Evolutionary conservation across 768 basidiomycete species (phyloP), one percentile per base, ranked within the genome.

Genomic region (Ramaria sp.): DNA sequence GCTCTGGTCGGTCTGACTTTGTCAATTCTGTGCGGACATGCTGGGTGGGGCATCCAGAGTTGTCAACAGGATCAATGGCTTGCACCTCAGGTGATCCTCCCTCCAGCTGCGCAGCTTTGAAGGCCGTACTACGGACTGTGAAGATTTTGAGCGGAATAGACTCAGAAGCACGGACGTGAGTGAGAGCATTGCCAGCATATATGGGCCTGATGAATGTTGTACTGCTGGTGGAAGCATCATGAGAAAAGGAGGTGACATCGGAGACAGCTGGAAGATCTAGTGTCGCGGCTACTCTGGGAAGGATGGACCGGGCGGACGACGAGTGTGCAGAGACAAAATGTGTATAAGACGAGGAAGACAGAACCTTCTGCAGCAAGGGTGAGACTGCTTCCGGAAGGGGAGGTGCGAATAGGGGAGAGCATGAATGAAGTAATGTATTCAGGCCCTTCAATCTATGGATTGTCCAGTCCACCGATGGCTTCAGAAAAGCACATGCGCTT

Each of bases 181-280:
- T 79, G 54, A 98, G 91, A 43, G 96, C 96, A 64, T 98, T 98
- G 48, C 96, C 96, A 22, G 96, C 96, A 62, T 99, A 98, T 62
- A 98, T 96, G 25, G 91, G 92, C 24, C 95, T 87, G 4, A 87
- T 83, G 67, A 94, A 98, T 1, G 82, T 89, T 37, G 90, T 91
- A 61, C 74, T 77, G 59, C 85, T 83, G 32, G 81, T 79, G 3
- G 82, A 67, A 27, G 69, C 53, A 62, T 90, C 85, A 65, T 90
- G 82, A 38, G 82, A 75, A 59, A 97, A 72, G 13, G 85, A 85
- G 32, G 83, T 88, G 61, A 98, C 79, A 68, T 98, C 94, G 32
- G 92, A 92, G 57, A 96, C 78, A 57, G 91, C 90, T 6, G 92
- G 90, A 20, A 85, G 79, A 67, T 95, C 83, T n/a, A 98, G 79